Evolutionary conservation across 2,329 filamentous ascomycete genomes (phyloP).

Genomic region (Sodiomyces alkalinus): DNA sequence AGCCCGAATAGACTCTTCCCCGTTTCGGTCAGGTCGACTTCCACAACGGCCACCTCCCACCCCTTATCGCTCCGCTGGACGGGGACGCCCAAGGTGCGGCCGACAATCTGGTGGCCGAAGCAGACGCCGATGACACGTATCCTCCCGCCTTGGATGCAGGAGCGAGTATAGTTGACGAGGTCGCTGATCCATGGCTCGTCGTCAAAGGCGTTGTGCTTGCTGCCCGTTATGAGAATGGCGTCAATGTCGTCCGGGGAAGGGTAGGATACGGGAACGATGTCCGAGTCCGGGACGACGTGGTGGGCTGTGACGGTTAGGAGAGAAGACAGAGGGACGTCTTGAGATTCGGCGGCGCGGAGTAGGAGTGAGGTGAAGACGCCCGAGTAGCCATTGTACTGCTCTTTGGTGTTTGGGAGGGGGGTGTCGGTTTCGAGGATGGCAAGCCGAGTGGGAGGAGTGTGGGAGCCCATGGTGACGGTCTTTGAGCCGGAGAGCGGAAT

Average conservation of each 20-base stretch:
- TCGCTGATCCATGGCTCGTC: conserved; percentile 60
- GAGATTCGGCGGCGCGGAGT: conserved; percentile 30
- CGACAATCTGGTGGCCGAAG: conserved; percentile 79
- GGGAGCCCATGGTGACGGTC: conserved; percentile 5
- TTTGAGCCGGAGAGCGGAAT: too few relatives aligned
- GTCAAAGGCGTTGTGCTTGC: conserved; percentile 60
- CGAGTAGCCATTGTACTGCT: conserved; percentile 57
- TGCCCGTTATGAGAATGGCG: conserved; percentile 68
- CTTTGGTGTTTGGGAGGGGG: conserved; percentile 47
- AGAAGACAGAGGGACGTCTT: conserved; percentile 24
- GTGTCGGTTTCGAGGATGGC: conserved; percentile 82
- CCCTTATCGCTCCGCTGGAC: conserved; percentile 53
- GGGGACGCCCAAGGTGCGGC: conserved; percentile 50
- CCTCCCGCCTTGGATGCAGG: conserved; percentile 41
- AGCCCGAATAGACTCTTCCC: conserved; percentile 59
- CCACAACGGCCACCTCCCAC: conserved; percentile 70
- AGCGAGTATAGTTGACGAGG: conserved; percentile 52
- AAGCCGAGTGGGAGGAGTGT: conserved; percentile 47
- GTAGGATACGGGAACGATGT: conserved; percentile 50
- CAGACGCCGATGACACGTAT: conserved; percentile 68
- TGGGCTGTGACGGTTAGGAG: conserved; percentile 46
- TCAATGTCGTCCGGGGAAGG: conserved; percentile 62
- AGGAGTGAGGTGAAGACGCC: conserved; percentile 53
- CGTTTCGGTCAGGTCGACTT: conserved; percentile 49
- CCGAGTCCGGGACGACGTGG: conserved; percentile 56